Evolutionary conservation across 1,284 basidiomycete species (phyloP).

Genomic region (Tremellales sp.): DNA sequence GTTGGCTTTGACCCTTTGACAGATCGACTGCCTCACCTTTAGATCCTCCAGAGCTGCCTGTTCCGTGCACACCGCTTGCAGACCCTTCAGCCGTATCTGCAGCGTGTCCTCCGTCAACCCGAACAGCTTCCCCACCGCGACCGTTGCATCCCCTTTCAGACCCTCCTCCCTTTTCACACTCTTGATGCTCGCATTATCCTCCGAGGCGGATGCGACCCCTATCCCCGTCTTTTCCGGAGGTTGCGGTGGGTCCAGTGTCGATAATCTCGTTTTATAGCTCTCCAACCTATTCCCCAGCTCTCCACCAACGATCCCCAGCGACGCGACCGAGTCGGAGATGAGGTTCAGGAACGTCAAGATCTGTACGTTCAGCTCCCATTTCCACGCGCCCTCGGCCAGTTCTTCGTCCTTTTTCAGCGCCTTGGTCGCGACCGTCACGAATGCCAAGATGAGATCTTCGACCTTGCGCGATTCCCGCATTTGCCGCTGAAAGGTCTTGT

Average conservation of each 20-base stretch:
- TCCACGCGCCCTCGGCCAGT: conserved; percentile 83
- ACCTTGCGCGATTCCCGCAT: conserved; percentile 96
- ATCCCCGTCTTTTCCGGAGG: neutral
- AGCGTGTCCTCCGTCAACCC: conserved; percentile 48
- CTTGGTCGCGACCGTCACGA: conserved; percentile 82
- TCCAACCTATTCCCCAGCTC: conserved; percentile 66
- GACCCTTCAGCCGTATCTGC: conserved; percentile 9
- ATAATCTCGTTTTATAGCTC: conserved; percentile 22
- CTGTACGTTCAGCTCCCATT: conserved; percentile 83
- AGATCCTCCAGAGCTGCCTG: conserved; percentile 72
- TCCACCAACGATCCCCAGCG: conserved; percentile 69
- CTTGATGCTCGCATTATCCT: conserved; percentile 9
- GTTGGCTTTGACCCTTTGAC: neutral
- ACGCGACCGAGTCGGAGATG: conserved; percentile 70
- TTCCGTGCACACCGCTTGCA: conserved; percentile 12
- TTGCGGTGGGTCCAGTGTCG: conserved; percentile 4
- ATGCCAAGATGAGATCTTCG: conserved; percentile 93
- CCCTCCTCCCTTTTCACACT: conserved; percentile 4
- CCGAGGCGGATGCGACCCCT: conserved; percentile 1
- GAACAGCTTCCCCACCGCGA: conserved; percentile 69
- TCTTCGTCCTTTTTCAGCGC: conserved; percentile 69
- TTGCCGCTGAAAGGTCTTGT: conserved; percentile 75
- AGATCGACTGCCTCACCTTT: conserved; percentile 57
- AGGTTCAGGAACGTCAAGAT: conserved; percentile 83
- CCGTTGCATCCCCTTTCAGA: conserved; percentile 14